Evolutionary conservation across 1,284 basidiomycete genomes (phyloP).

Genomic region (Filobasidium uniguttulatum): DNA sequence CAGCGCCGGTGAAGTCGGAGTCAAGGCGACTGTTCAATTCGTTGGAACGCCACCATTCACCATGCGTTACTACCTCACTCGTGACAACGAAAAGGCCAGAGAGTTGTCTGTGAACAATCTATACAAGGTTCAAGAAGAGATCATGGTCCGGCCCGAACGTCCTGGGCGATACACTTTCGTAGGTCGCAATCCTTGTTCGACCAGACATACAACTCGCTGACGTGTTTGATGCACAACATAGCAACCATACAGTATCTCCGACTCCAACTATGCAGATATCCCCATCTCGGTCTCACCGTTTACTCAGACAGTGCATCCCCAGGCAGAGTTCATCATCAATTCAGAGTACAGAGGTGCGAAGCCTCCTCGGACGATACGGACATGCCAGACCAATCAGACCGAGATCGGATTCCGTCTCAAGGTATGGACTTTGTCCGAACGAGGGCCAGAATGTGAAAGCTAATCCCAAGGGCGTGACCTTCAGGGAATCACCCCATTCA

Average conservation of each 20-base stretch:
- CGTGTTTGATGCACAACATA: background rate
- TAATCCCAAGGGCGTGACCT: background rate
- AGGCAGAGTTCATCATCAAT: conserved; percentile 63
- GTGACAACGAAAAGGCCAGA: conserved; percentile 49
- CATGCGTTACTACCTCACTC: conserved; percentile 61
- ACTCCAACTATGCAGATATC: conserved; percentile 66
- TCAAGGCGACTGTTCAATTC: conserved; percentile 70
- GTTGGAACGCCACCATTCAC: conserved; percentile 82
- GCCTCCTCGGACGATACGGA: conserved; percentile 7
- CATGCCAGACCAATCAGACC: conserved; percentile 31
- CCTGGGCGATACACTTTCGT: conserved; percentile 35
- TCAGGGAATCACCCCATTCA: conserved; percentile 82
- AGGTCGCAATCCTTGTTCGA: background rate
- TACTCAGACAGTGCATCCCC: conserved; percentile 73
- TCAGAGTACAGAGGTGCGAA: conserved; percentile 14
- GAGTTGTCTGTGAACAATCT: conserved; percentile 47
- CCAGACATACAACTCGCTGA: background rate
- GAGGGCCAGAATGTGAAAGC: background rate
- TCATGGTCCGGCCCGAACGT: conserved; percentile 66
- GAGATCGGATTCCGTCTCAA: conserved; percentile 59
- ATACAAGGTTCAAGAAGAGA: conserved; percentile 59
- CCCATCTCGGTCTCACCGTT: conserved; percentile 57
- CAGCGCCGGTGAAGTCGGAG: conserved; percentile 87
- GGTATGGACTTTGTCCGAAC: conserved; percentile 39
- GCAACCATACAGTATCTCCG: conserved; percentile 62